Evolutionary conservation across 1,139 yeast species (phyloP), one percentile per base, ranked within the genome.

Genomic region (Pichia sp.): DNA sequence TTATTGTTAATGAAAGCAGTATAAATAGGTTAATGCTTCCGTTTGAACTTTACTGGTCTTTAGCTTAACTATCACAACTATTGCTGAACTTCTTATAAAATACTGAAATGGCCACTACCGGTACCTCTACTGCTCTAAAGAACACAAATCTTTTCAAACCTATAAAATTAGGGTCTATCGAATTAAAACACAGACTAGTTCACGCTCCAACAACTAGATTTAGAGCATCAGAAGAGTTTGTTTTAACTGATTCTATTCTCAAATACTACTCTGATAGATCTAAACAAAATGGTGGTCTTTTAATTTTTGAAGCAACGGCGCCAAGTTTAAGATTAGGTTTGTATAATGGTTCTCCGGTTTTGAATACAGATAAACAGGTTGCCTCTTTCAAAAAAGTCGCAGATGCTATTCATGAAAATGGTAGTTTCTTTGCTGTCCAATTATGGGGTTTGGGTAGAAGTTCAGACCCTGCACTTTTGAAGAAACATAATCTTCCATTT

Each of bases 381-480:
- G 52, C 55, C 28, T 68, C 68, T n/a, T 64, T 72, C 56, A 72
- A 68, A 52, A 64, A 67, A 36, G 64, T 80, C 45, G 79, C 72
- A 7, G 79, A 77, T 36, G 74, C 66, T 50, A 77, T 71, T n/a
- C 85, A 79, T 57, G 58, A 63, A 37, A 72, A 80, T 52, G 69
- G 73, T 29, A 72, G 85, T 1, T 71, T 60, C 47, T 60, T 74
- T 23, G 67, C 73, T 49, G 54, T 69, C 37, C 92, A 83, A 62
- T 56, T 83, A 38, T 79, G 82, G 81, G 68, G 66, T 38, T 58
- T 78, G 43, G 87, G 87, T 41, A 69, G 84, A 58, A 67, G 64
- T 38, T 76, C 75, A 5, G 64, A 57, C 48, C 71, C 81, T 6
- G 61, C 53, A 4, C 56, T 64, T 29, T 56, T 73, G 53, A 72